Percentiles rank a stretch among this genome's conserved stretches.
Conservation (phyloP, 441 rosid genomes). For the Arabidopsis lyrata region DNA sequence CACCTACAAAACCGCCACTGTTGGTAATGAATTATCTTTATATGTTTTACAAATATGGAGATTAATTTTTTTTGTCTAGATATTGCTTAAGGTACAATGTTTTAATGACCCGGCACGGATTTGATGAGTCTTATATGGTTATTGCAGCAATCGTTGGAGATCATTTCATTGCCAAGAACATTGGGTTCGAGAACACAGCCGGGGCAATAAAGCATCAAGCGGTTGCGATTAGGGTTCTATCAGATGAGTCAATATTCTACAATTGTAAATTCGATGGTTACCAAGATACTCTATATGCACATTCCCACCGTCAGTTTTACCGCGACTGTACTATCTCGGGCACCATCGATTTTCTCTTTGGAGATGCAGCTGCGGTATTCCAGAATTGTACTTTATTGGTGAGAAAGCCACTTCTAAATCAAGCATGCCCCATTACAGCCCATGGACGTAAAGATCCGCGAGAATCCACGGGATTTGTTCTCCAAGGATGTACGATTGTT, state of each 20-base stretch:
- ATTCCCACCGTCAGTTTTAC: constrained; percentile 88
- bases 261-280: constrained; percentile 83
- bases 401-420: constrained; percentile 72
- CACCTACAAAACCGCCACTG: constrained; percentile 63
- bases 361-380: constrained; percentile 77
- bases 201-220: constrained; percentile 86
- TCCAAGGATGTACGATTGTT: constrained; percentile 68
- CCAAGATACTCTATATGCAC: constrained; percentile 89
- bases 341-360: constrained; percentile 91
- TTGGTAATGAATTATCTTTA: constrained; percentile 49
- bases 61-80: neutral
- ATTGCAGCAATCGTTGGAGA: constrained; percentile 42
- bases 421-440: constrained; percentile 76
- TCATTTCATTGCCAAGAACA: constrained; percentile 73
- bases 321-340: constrained; percentile 82
- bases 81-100: neutral
- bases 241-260: constrained; percentile 73
- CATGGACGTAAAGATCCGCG: constrained; percentile 88
- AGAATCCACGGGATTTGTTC: constrained; percentile 72
- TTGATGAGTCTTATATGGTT: neutral
- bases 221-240: constrained; percentile 75
- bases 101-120: neutral
- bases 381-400: constrained; percentile 70
- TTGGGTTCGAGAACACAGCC: constrained; percentile 81
- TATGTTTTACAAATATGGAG: neutral